Conservation (phyloP, 495 filamentous ascomycete species). For the Xylaria scruposa region DNA sequence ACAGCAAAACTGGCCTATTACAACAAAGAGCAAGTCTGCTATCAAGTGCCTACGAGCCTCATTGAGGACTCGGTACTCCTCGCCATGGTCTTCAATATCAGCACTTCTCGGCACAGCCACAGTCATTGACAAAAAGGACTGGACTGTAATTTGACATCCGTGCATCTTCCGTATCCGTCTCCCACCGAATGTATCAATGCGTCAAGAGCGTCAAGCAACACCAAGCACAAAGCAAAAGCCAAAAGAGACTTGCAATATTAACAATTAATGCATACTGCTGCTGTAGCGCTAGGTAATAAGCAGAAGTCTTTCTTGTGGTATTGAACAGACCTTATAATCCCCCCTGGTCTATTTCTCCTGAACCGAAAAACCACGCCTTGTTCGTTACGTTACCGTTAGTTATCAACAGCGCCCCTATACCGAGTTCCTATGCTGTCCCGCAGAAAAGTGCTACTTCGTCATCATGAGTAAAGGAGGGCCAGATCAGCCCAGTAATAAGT, state of each 20-base stretch:
- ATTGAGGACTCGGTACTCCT: conserved; percentile 43
- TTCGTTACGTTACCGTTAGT: conserved; percentile 8
- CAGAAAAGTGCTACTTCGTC: conserved; percentile 23
- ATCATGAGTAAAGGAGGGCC: conserved; percentile 14
- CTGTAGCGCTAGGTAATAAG: conserved; percentile 12
- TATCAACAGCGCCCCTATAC: conserved; percentile 15
- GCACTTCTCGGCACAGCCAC: conserved; percentile 89
- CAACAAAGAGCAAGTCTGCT: conserved; percentile 30
- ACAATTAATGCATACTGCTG: conserved; percentile 23
- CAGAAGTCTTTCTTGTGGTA: neutral
- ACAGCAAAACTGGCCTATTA: conserved; percentile 30
- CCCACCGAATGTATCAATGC: too few species aligned
- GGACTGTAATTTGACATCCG: conserved; percentile 99
- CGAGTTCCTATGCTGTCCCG: conserved; percentile 18
- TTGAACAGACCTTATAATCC: conserved; percentile 20
- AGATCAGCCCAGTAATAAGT: conserved; percentile 2
- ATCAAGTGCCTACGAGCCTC: conserved; percentile 39
- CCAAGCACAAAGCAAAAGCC: neutral
- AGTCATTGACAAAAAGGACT: conserved; percentile 76
- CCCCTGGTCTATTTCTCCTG: conserved; percentile 9
- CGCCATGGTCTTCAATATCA: conserved; percentile 56
- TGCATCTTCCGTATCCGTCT: too few species aligned
- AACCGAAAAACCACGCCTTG: conserved; percentile 5
- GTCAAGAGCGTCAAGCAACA: neutral
- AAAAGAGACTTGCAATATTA: conserved; percentile 16